Base-by-base conservation (phyloP, 2,329 filamentous ascomycete species). In the Epichloe coenophiala region DNA sequence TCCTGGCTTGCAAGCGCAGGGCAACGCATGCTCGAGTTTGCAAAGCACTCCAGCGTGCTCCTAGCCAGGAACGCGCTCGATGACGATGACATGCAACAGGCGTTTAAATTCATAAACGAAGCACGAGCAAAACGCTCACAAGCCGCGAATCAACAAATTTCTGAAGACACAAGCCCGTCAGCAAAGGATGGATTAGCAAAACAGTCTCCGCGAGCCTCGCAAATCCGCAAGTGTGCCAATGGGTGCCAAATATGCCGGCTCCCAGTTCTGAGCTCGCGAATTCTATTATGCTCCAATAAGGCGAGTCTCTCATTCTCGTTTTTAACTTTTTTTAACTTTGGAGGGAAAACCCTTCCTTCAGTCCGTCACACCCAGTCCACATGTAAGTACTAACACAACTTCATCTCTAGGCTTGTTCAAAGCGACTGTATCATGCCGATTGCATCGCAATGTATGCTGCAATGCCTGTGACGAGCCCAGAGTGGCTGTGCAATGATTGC, bases 11-110 rank as follows among this genome's bases (percentile, higher is more conserved):
- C 71, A 9, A 67, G 67, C 7, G 68, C 68, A 11, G 66, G 69
- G 23, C 65, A 70, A 45, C 72, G 76, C 15, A 69, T 74, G 60
- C 64, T 68, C 4, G 77, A 81, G 58, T 78, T 78, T 53, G 71
- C 73, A 44, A 78, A 78, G 56, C 77, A 80, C 56, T 58, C 73
- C 15, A 69, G 69, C 39, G 71, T 76, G 47, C 65, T 81, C 46
- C 65, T 78, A 39, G 71, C 72, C 2, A 66, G 74, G 41, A 66
- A 73, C 49, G 65, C 71, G 4, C 59, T 81, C 27, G 63, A 69
- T 5, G 72, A 76, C 43, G 55, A 65, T 3, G 69, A 65, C 21
- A 62, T 79, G 17, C 54, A 65, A 7, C 62, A 71, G 40, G 73
- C 72, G 0, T 64, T 74, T 13, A 56, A 57, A 35, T 58, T 69